These are phyloP conservation scores for Nicotiana benthamiana DNA, from an alignment of 257 asterid species.

Conservation along the genomic window DNA sequence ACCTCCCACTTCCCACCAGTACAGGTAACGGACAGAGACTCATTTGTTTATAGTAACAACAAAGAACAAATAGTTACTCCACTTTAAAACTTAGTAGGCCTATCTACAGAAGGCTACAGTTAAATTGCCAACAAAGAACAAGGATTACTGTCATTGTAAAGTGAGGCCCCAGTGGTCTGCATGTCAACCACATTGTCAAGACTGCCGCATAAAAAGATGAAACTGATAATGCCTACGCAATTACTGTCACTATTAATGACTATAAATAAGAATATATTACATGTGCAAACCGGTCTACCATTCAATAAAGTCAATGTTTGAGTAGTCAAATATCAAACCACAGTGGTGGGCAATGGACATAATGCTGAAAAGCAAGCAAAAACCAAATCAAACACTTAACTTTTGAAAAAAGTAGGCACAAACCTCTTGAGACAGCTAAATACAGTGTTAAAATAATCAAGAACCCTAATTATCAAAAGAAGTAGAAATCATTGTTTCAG, in stretches of 20 bases:
- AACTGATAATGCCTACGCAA: not conserved
- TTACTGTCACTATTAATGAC: not conserved
- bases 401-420: conserved; percentile 24
- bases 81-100: not conserved
- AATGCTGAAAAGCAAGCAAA: conserved; percentile 13
- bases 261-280: not conserved
- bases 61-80: not conserved
- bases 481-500: conserved; percentile 37
- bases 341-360: conserved; percentile 8
- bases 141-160: not conserved
- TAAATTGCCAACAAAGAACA: not conserved
- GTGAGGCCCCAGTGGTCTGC: conserved; percentile 3
- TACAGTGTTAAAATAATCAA: conserved; percentile 14
- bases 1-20: not conserved
- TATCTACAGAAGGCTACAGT: not conserved
- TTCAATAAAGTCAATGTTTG: conserved; percentile 36
- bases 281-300: conserved; percentile 16
- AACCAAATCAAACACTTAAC: conserved; percentile 14
- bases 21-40: not conserved
- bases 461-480: conserved; percentile 54
- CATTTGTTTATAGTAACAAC: not conserved
- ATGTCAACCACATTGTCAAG: conserved; percentile 11
- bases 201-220: not conserved
- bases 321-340: conserved; percentile 29
- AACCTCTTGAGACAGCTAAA: conserved; percentile 32